Percentiles rank a stretch among this genome's conserved stretches.
phyloP scores from a whole-genome alignment of 202 grass and related monocot species.

The Digitaria exilis region DNA sequence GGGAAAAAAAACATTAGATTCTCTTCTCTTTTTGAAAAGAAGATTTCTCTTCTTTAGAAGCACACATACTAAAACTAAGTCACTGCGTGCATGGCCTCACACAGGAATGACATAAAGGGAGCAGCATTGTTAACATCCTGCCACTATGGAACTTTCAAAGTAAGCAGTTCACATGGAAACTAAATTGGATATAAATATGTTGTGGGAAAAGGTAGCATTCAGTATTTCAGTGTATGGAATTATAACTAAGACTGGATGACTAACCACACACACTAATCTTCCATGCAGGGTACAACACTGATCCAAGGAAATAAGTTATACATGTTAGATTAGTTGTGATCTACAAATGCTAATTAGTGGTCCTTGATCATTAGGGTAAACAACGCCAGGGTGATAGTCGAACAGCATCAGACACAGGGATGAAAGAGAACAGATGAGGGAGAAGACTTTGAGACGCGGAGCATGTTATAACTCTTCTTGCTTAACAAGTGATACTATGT shows the following conservation, averaged over 20 bases:
- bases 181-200: background rate
- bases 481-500: background rate
- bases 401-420: background rate
- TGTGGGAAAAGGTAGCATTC: too few relatives aligned
- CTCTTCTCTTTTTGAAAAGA: constrained; percentile 12
- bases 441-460: background rate
- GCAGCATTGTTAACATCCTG: background rate
- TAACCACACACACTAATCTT: background rate
- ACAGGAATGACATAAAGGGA: background rate
- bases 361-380: background rate
- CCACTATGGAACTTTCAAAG: constrained; percentile 1
- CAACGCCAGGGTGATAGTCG: background rate
- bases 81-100: background rate
- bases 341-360: too few relatives aligned
- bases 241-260: background rate
- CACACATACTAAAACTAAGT: background rate
- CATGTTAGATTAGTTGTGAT: too few relatives aligned
- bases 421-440: background rate
- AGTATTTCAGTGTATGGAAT: constrained; percentile 17
- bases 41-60: constrained; percentile 16
- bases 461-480: background rate
- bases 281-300: background rate
- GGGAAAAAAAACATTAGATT: constrained; percentile 32
- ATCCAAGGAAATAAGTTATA: too few relatives aligned
- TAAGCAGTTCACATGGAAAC: constrained; percentile 7